Evolutionary conservation across 306 rosid species (phyloP).

Genomic region (Canavalia ensiformis): DNA sequence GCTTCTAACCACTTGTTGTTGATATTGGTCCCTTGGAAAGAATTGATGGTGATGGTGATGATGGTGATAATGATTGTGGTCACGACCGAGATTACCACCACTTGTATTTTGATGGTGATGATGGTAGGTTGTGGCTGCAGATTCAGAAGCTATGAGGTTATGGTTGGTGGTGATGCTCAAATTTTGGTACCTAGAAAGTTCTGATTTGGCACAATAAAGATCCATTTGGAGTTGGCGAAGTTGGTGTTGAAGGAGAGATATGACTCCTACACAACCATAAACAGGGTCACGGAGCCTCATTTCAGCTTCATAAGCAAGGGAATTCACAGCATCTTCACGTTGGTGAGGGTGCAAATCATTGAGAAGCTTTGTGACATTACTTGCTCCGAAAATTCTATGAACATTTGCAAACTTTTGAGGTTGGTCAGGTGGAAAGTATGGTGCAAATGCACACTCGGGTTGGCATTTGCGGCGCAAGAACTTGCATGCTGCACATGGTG

Average conservation of each 20-base stretch:
- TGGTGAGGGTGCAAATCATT: conserved; percentile 94
- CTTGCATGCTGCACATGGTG: conserved; percentile 98
- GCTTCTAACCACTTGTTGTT: conserved; percentile 39
- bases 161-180: conserved; percentile 61
- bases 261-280: conserved; percentile 92
- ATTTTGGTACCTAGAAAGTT: conserved; percentile 81
- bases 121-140: conserved; percentile 40
- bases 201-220: conserved; percentile 90
- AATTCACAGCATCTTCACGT: conserved; percentile 93
- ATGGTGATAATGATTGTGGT: conserved; percentile 49
- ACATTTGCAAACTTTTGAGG: conserved; percentile 95
- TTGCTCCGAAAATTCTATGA: conserved; percentile 93
- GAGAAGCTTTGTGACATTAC: conserved; percentile 90
- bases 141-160: conserved; percentile 47
- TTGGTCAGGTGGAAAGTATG: conserved; percentile 96
- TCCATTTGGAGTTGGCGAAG: conserved; percentile 97
- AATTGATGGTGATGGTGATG: conserved; percentile 71
- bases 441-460: conserved; percentile 94
- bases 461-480: conserved; percentile 94
- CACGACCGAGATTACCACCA: background rate
- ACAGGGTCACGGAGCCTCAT: conserved; percentile 98
- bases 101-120: conserved; percentile 46
- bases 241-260: conserved; percentile 93
- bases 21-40: conserved; percentile 47
- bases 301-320: conserved; percentile 96